phyloP scores from a whole-genome alignment of 345 rosid species.

The Euphorbia peplus region DNA sequence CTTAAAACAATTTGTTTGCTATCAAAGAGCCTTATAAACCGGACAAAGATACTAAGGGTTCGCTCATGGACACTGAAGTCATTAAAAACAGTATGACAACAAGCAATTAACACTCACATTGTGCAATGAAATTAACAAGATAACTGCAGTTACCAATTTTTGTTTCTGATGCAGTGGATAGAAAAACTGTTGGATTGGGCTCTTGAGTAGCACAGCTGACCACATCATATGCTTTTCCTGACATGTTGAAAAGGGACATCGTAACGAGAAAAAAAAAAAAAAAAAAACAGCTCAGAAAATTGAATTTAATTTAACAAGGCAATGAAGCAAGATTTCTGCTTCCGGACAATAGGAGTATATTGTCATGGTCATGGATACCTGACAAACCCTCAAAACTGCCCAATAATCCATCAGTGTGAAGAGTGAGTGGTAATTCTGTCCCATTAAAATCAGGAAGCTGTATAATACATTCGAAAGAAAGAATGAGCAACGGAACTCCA shows the following conservation, averaged over 20 bases:
- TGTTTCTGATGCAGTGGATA: constrained; percentile 46
- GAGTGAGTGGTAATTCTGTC: constrained; percentile 42
- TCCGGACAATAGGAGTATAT: background rate
- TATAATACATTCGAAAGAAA: constrained; percentile 1
- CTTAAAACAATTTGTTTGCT: background rate
- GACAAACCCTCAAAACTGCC: constrained; percentile 57
- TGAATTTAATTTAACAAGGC: background rate
- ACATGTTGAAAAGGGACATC: constrained; percentile 3
- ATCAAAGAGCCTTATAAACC: background rate
- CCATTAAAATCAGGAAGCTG: constrained; percentile 67
- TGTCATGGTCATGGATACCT: constrained; percentile 35
- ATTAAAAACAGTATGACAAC: background rate
- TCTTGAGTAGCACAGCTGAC: constrained; percentile 51
- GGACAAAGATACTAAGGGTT: background rate
- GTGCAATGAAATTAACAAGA: background rate
- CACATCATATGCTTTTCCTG: constrained; percentile 61
- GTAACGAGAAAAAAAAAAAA: background rate
- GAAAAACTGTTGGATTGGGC: constrained; percentile 52
- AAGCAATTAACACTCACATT: background rate
- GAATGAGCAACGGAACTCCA: background rate
- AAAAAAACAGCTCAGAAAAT: background rate
- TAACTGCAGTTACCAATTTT: constrained; percentile 32
- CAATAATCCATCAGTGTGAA: constrained; percentile 44
- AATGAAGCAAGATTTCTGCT: background rate
- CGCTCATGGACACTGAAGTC: background rate